These are phyloP conservation scores for Chlamydomonas schloesseri DNA, from an alignment of 139 green algal genomes.

Conservation along the genomic window DNA sequence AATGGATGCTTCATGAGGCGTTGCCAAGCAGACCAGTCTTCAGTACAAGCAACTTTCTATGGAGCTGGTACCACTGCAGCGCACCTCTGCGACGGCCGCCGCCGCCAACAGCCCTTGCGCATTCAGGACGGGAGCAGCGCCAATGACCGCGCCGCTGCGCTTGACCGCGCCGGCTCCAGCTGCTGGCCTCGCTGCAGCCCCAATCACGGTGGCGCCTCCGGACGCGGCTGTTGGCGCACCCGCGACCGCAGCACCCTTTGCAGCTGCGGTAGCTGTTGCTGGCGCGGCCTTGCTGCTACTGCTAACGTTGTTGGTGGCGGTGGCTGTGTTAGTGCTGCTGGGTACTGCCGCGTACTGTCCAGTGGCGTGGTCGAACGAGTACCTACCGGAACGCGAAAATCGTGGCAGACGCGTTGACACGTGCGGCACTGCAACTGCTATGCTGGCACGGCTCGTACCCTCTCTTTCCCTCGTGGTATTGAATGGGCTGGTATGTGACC, in stretches of 20 bases:
- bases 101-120: constrained; percentile 40
- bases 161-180: background rate
- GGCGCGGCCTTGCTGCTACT: background rate
- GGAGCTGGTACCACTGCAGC: constrained; percentile 23
- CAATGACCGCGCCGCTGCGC: constrained; percentile 42
- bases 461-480: too few relatives aligned
- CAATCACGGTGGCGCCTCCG: too few relatives aligned
- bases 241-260: too few relatives aligned
- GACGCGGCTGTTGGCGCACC: background rate
- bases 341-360: constrained; percentile 61
- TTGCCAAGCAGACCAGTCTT: too few relatives aligned
- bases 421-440: too few relatives aligned
- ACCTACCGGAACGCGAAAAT: constrained; percentile 59
- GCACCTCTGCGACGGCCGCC: constrained; percentile 18
- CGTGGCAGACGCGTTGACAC: too few relatives aligned
- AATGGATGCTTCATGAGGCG: too few relatives aligned
- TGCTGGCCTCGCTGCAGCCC: background rate
- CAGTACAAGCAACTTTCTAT: background rate
- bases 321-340: background rate
- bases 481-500: too few relatives aligned
- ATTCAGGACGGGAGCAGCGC: constrained; percentile 48
- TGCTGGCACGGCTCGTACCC: too few relatives aligned
- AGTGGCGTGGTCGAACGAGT: constrained; percentile 61
- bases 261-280: background rate
- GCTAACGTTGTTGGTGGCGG: background rate